Percentiles rank a stretch among this genome's conserved stretches.
Evolutionary conservation across 2,329 filamentous ascomycete species (phyloP).

Genomic region (Chaetomium globosum): DNA sequence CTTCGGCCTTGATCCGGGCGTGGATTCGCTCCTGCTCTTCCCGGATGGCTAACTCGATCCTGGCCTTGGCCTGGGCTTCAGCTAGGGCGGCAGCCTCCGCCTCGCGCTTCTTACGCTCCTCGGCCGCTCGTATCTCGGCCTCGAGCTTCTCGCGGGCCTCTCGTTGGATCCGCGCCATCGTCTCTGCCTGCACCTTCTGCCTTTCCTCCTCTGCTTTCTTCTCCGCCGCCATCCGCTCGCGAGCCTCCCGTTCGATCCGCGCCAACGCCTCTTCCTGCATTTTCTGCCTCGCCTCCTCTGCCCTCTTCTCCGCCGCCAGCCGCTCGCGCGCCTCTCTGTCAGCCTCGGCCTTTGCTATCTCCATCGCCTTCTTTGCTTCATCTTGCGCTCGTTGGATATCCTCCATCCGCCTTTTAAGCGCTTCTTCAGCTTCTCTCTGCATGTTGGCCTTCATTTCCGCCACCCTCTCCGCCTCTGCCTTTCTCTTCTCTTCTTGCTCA

Average conservation of each 20-base stretch:
- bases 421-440: slow-evolving; percentile 39
- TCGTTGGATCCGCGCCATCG: slow-evolving; percentile 37
- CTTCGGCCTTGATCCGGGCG: slow-evolving; percentile 46
- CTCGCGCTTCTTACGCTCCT: slow-evolving; percentile 47
- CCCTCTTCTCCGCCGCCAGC: slow-evolving; percentile 48
- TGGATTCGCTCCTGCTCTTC: slow-evolving; percentile 54
- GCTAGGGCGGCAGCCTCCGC: slow-evolving; percentile 36
- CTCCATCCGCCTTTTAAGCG: slow-evolving; percentile 32
- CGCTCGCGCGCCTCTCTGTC: slow-evolving; percentile 47
- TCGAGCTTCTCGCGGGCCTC: slow-evolving; percentile 46
- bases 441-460: slow-evolving; percentile 49
- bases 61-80: slow-evolving; percentile 46
- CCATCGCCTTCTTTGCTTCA: slow-evolving; percentile 52
- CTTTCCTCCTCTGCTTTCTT: slow-evolving; percentile 45
- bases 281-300: slow-evolving; percentile 35
- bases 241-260: slow-evolving; percentile 52
- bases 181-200: slow-evolving; percentile 41
- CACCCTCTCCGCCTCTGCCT: slow-evolving; percentile 49
- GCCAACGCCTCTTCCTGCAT: slow-evolving; percentile 51
- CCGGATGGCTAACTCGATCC: slow-evolving; percentile 49
- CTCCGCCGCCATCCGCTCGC: slow-evolving; percentile 46
- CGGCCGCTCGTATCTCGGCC: slow-evolving; percentile 43
- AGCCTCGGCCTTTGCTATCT: slow-evolving; percentile 51
- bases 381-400: slow-evolving; percentile 45
- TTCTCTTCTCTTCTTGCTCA: slow-evolving; percentile 45